Conservation (phyloP, 1,139 yeast species). For the Fermentozyma sake region DNA sequence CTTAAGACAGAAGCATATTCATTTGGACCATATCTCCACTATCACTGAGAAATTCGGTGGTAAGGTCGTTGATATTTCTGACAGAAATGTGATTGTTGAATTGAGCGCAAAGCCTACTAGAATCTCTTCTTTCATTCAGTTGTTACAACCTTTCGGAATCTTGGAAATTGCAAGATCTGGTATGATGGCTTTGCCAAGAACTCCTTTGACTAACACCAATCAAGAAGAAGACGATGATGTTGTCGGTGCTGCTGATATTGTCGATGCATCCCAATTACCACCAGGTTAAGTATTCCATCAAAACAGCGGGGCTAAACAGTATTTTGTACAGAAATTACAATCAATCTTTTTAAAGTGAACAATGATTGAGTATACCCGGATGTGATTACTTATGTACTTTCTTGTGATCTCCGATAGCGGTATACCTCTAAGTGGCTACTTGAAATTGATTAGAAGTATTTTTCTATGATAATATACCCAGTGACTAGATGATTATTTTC, state of each 20-base stretch:
- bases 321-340: no score
- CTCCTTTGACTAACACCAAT: constrained; percentile 57
- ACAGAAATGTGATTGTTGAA: constrained; percentile 91
- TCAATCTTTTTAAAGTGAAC: no score
- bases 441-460: no score
- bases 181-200: constrained; percentile 97
- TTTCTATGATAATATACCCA: no score
- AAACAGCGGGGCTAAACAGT: background rate
- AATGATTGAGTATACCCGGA: no score
- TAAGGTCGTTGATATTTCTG: constrained; percentile 84
- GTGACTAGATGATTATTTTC: no score
- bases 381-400: no score
- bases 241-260: constrained; percentile 64
- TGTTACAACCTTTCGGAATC: constrained; percentile 92
- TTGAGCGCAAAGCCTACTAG: constrained; percentile 91
- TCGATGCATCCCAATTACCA: constrained; percentile 80
- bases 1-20: constrained; percentile 87
- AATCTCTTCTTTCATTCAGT: constrained; percentile 77
- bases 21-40: constrained; percentile 77
- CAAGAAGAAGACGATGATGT: constrained; percentile 42
- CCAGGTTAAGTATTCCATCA: constrained; percentile 70
- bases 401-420: no score
- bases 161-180: constrained; percentile 96
- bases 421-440: no score
- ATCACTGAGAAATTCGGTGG: constrained; percentile 90